A percentile compares a stretch with the other conserved stretches of the same genome.
Evolutionary conservation across 441 rosid genomes (phyloP).

Genomic region (Pelargonium fulgidum): DNA sequence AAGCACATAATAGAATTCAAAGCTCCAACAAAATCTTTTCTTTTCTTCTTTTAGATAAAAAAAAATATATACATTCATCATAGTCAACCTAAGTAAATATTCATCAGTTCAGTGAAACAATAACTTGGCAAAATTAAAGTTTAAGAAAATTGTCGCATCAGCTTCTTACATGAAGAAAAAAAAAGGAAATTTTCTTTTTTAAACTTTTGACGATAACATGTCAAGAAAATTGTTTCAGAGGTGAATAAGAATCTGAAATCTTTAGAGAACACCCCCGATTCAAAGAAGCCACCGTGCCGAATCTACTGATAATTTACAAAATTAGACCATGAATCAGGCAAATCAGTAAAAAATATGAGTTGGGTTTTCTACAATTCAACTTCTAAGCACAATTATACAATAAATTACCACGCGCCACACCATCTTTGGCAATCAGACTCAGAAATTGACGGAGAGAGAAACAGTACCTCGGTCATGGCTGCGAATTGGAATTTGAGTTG

Average conservation of each 20-base stretch:
- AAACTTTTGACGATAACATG: not conserved
- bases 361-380: not conserved
- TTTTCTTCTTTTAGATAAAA: no score
- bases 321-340: not conserved
- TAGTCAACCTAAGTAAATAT: no score
- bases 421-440: not conserved
- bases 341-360: not conserved
- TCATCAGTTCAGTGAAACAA: no score
- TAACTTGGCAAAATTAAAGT: no score
- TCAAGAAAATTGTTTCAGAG: not conserved
- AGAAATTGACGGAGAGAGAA: not conserved
- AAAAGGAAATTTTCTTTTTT: not conserved
- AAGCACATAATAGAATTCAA: not conserved
- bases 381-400: not conserved
- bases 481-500: not conserved
- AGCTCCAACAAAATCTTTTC: not conserved
- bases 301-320: not conserved
- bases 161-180: not conserved
- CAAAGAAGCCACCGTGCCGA: not conserved
- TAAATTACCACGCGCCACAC: not conserved
- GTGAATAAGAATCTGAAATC: not conserved
- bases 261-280: not conserved
- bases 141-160: no score
- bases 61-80: no score
- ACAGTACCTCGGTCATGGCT: not conserved